Percentiles rank a stretch among this genome's conserved stretches.
phyloP scores from a whole-genome alignment of 495 filamentous ascomycete species.

The Lasiosphaeriaceae sp. region DNA sequence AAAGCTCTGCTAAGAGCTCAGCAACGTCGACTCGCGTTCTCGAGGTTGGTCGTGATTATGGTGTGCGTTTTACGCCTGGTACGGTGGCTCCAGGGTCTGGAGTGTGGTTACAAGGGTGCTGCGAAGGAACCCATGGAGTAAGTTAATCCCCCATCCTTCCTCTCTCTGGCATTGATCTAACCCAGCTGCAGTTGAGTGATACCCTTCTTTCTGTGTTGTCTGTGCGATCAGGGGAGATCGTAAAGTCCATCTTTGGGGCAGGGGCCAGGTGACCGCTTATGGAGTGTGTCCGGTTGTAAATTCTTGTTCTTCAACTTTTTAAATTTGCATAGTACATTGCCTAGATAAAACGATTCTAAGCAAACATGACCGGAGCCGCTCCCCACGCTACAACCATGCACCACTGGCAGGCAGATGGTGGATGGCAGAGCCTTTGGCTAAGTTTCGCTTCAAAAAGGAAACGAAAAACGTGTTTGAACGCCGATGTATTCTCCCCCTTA shows the following conservation, averaged over 20 bases:
- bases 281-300: neutral
- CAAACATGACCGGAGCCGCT: no score
- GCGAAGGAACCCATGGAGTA: slow-evolving; percentile 87
- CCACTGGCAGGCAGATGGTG: no score
- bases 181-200: slow-evolving; percentile 57
- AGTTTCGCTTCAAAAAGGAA: no score
- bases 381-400: no score
- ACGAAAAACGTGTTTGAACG: no score
- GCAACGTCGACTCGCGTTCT: slow-evolving; percentile 20
- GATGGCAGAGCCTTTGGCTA: no score
- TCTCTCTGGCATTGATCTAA: slow-evolving; percentile 5
- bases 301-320: neutral
- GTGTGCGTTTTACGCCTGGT: slow-evolving; percentile 60
- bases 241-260: slow-evolving; percentile 63
- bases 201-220: slow-evolving; percentile 73
- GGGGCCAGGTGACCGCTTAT: slow-evolving; percentile 5
- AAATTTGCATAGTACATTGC: neutral
- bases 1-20: slow-evolving; percentile 6
- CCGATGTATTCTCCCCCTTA: no score
- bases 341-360: neutral
- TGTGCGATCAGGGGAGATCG: slow-evolving; percentile 69
- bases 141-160: slow-evolving; percentile 32
- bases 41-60: slow-evolving; percentile 62
- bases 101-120: slow-evolving; percentile 93
- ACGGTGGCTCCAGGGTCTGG: slow-evolving; percentile 66